A percentile compares a stretch with the other conserved stretches of the same genome.
Conservation (phyloP, 306 rosid species). For the Mucuna pruriens region DNA sequence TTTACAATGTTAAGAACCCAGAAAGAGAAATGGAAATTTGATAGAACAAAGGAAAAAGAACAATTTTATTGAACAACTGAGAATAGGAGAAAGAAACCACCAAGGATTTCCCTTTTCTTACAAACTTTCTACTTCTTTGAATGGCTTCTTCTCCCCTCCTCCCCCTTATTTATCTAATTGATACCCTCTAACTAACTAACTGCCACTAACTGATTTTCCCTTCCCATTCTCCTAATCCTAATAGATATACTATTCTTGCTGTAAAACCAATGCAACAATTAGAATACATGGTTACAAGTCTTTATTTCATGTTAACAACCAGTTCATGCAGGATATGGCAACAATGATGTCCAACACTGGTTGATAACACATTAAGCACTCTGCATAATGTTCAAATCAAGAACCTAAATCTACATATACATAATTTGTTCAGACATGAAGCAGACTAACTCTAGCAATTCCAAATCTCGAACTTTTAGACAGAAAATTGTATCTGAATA, state of each 20-base stretch:
- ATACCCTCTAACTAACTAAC: not conserved
- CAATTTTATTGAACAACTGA: not conserved
- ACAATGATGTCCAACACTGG: conserved; percentile 16
- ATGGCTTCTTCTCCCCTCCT: not conserved
- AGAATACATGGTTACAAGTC: not conserved
- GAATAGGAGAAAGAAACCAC: not conserved
- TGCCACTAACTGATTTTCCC: not conserved
- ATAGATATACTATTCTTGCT: not conserved
- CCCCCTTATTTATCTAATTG: not conserved
- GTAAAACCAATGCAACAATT: not conserved
- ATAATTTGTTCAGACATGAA: not conserved
- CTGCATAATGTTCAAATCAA: not conserved
- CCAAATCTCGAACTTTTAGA: not conserved
- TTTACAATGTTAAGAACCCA: not conserved
- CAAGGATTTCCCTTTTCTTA: not conserved
- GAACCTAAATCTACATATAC: not conserved
- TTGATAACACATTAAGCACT: not conserved
- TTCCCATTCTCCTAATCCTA: not conserved
- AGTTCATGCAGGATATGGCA: not conserved
- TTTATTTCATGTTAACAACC: not conserved
- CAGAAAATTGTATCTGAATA: not conserved
- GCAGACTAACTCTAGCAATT: not conserved
- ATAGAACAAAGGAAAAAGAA: not conserved
- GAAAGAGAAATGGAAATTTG: not conserved
- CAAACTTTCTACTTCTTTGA: not conserved